Evolutionary conservation across 2,329 filamentous ascomycete genomes (phyloP).

Genomic region (Cylindrodendrum hubeiense): DNA sequence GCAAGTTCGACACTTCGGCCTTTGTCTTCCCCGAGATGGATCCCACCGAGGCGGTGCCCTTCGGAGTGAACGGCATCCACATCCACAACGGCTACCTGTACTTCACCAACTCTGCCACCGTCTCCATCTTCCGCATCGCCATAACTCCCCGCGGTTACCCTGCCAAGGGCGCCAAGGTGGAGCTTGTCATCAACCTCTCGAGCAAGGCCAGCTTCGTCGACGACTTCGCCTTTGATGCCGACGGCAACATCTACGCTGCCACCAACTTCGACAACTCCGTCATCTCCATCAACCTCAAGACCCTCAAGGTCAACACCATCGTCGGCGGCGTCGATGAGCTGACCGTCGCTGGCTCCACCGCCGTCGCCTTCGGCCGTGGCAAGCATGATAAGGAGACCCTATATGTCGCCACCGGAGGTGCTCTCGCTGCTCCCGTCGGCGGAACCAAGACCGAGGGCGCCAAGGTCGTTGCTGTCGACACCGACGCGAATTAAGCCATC

Average conservation of each 20-base stretch:
- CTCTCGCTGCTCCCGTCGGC: slow-evolving; percentile 29
- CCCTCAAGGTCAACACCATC: slow-evolving; percentile 28
- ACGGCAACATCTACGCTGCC: slow-evolving; percentile 35
- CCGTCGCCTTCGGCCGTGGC: slow-evolving; percentile 33
- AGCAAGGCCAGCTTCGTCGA: slow-evolving; percentile 28
- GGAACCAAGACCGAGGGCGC: slow-evolving; percentile 33
- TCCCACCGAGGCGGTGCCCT: slow-evolving; percentile 8
- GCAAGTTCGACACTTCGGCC: slow-evolving; percentile 20
- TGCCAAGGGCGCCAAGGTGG: slow-evolving; percentile 28
- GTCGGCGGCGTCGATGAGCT: slow-evolving; percentile 25
- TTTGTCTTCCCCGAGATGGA: slow-evolving; percentile 29
- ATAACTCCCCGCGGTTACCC: slow-evolving; percentile 30
- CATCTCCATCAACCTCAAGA: slow-evolving; percentile 27
- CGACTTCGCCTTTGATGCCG: slow-evolving; percentile 36
- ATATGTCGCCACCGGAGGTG: slow-evolving; percentile 34
- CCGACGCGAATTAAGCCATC: not conserved
- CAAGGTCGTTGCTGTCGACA: slow-evolving; percentile 35
- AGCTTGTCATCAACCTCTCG: slow-evolving; percentile 36
- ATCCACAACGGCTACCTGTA: slow-evolving; percentile 29
- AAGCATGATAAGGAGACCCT: slow-evolving; percentile 22
- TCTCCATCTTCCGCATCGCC: slow-evolving; percentile 30
- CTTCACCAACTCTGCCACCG: slow-evolving; percentile 30
- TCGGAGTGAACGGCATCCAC: slow-evolving; percentile 38
- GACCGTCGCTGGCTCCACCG: slow-evolving; percentile 39
- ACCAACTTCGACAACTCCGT: slow-evolving; percentile 40